Evolutionary conservation across 2,329 filamentous ascomycete species (phyloP), one percentile per base, ranked within the genome.

Genomic region (Bertia moriformis): DNA sequence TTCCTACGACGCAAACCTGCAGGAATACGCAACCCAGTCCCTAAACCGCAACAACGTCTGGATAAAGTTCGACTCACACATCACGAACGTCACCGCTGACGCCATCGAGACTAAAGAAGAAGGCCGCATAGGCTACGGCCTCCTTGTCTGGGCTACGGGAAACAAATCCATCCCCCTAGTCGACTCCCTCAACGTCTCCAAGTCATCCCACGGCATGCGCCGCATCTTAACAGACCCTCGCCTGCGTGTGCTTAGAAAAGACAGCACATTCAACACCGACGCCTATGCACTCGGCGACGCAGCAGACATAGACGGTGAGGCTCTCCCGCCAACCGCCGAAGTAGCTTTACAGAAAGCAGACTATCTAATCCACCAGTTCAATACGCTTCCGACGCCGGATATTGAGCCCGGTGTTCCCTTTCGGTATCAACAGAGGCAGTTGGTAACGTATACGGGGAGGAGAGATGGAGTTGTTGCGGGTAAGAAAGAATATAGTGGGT

Each of bases 381-480:
- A 48, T 14, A 30, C 38, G 14, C 29, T n/a, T n/a, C n/a, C n/a
- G n/a, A n/a, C n/a, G n/a, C n/a, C n/a, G n/a, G n/a, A 41, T 5
- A 35, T 37, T 22, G 30, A 19, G 24, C 7, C 4, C 12, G 30
- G 14, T 4, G 20, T 14, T 14, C 47, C 52, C 3, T 64, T 63
- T 43, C 47, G 53, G 39, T 63, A 62, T 42, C 48, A 57, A 39
- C 52, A 61, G 33, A 57, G 53, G 37, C 50, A 53, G 0, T 46
- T 57, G 13, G 44, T 64, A 27, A 56, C 59, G 1, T 65, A 64
- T 42, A 49, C 63, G 18, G 62, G 62, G 2, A 44, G 49, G n/a
- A 51, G 52, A 13, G 61, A 65, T 42, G 61, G 61, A 0, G 52
- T 65, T 30, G 54, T 62, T 4, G 55, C 51, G 2, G 60, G 60